Percentiles rank a stretch among this genome's conserved stretches.
These are phyloP conservation scores for Pichia sp. DNA, from an alignment of 1,139 yeast genomes.

Conservation along the genomic window DNA sequence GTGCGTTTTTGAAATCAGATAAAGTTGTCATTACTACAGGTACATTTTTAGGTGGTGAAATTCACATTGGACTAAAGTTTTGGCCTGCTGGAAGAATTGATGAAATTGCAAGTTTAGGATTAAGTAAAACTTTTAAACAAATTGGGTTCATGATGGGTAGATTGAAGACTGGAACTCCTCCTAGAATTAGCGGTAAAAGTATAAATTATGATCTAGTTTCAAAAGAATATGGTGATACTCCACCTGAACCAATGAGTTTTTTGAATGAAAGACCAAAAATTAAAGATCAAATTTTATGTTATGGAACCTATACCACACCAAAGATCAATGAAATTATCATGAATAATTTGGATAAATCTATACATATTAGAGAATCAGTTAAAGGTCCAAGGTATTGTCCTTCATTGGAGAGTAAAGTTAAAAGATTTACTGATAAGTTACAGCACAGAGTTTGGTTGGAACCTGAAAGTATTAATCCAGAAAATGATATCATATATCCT, in stretches of 20 bases:
- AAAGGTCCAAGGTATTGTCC: conserved; percentile 98
- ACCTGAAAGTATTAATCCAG: conserved; percentile 77
- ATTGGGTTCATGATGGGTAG: conserved; percentile 85
- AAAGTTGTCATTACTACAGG: conserved; percentile 91
- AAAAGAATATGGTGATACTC: conserved; percentile 72
- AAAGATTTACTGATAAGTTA: conserved; percentile 69
- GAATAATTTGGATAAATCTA: conserved; percentile 67
- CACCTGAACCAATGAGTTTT: conserved; percentile 86
- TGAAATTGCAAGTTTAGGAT: conserved; percentile 85
- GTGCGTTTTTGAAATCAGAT: conserved; percentile 50
- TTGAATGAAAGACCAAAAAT: conserved; percentile 62
- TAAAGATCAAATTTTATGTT: conserved; percentile 60
- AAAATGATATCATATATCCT: conserved; percentile 75
- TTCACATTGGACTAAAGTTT: conserved; percentile 75
- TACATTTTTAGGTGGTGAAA: conserved; percentile 89
- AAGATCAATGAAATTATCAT: conserved; percentile 65
- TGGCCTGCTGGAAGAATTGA: conserved; percentile 93
- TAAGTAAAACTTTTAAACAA: conserved; percentile 65
- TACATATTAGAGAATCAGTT: conserved; percentile 89
- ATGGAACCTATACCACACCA: conserved; percentile 72
- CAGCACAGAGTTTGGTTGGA: conserved; percentile 89
- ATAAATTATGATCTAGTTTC: conserved; percentile 58
- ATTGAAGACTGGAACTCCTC: conserved; percentile 96
- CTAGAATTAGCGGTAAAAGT: conserved; percentile 65
- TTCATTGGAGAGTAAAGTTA: conserved; percentile 83